phyloP scores from a whole-genome alignment of 306 rosid genomes.

The Parietaria judaica region DNA sequence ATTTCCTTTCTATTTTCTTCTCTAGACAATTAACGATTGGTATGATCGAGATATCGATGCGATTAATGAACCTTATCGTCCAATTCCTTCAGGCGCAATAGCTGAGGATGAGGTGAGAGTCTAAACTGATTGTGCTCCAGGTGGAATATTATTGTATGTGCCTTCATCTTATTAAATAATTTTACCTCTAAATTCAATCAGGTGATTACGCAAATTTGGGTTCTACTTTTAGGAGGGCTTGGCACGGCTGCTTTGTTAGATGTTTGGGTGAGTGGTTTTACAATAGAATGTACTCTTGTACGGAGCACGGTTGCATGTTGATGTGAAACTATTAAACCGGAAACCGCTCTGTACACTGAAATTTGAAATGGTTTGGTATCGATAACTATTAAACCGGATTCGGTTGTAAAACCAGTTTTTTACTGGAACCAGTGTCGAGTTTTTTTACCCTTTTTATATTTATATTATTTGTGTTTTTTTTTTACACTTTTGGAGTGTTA shows the following conservation, averaged over 20 bases:
- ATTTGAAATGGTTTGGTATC: no score
- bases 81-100: conserved; percentile 95
- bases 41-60: conserved; percentile 98
- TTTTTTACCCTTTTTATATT: no score
- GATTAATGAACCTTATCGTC: conserved; percentile 94
- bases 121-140: background rate
- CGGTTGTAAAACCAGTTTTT: no score
- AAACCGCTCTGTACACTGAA: background rate
- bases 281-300: conserved; percentile 3
- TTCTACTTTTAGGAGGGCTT: conserved; percentile 87
- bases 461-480: no score
- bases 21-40: conserved; percentile 90
- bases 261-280: conserved; percentile 68
- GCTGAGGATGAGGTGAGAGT: conserved; percentile 76
- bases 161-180: background rate
- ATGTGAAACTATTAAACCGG: background rate
- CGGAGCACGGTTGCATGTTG: conserved; percentile 8
- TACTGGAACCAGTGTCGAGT: no score
- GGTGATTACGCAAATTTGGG: conserved; percentile 96
- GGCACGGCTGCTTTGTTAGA: conserved; percentile 68
- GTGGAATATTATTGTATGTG: background rate
- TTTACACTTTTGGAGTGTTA: no score
- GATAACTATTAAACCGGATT: no score
- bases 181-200: conserved; percentile 24
- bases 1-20: conserved; percentile 9